Evolutionary conservation across 2,329 filamentous ascomycete genomes (phyloP), one percentile per base, ranked within the genome.

Genomic region (Pseudomassariella vexata): DNA sequence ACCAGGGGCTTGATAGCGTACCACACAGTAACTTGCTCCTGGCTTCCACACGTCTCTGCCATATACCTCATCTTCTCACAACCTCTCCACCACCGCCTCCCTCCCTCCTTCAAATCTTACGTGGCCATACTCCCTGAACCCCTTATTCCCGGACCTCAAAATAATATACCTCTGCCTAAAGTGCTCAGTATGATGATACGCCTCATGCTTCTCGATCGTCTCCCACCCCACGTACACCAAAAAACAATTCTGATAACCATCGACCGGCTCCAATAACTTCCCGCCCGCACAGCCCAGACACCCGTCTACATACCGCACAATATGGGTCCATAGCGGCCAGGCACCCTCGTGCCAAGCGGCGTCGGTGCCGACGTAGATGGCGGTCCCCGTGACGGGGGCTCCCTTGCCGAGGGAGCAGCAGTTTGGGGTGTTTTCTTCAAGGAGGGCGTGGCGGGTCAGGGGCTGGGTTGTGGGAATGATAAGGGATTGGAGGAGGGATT

Each of bases 161-260:
- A 59, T 48, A 7, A 54, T 36, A 19, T 40, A 37, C 24, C 49
- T 45, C 17, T 47, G 41, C 10, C 23, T 35, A 31, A 59, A 60
- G 28, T 58, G 48, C 31, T 50, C 42, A 3, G 50, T 57, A 30
- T 50, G 42, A 34, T 60, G 56, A 36, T 60, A 60, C 12, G 39
- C 45, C 23, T 58, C 49, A 36, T 60, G 55, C 16, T 51, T 30
- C 25, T 51, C 45, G 5, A 55, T 42, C 30, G 41, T 52, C 36
- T 55, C 46, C 57, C 53, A 57, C n/a, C 52, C 53, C 7, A 58
- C 54, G 34, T 49, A 53, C 14, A 56, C 56, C 6, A 57, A 36
- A 41, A 52, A 58, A 17, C 44, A 48, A 5, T 36, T 37, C 7
- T 39, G 40, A 17, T 45, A 33, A 8, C 47, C 50, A 14, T 53